Conservation (phyloP, 495 filamentous ascomycete species). For the Ramalina peruviana region DNA sequence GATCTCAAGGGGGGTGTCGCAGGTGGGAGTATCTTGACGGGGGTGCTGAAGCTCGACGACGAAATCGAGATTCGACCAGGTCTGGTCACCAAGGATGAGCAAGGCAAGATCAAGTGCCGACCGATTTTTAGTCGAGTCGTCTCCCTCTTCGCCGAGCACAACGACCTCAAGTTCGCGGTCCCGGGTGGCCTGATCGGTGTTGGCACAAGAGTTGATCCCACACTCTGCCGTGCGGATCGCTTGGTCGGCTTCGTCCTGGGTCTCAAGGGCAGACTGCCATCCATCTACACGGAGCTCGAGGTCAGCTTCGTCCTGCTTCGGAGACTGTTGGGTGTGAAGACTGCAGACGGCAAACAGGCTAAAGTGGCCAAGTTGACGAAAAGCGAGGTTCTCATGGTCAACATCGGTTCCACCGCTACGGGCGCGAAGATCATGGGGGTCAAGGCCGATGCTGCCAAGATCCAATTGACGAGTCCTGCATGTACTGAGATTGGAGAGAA, state of each 20-base stretch:
- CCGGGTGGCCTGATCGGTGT: conserved; percentile 95
- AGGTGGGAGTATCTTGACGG: conserved; percentile 89
- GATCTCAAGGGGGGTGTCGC: conserved; percentile 98
- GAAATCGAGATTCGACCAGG: conserved; percentile 97
- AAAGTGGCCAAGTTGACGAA: conserved; percentile 96
- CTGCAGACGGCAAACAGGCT: conserved; percentile 94
- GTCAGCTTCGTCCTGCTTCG: conserved; percentile 98
- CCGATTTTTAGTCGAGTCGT: conserved; percentile 94
- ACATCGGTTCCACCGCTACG: conserved; percentile 93
- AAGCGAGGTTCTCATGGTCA: conserved; percentile 98
- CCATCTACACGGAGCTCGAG: conserved; percentile 94
- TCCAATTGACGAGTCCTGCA: conserved; percentile 73
- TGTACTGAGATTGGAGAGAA: conserved; percentile 95
- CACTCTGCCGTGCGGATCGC: conserved; percentile 94
- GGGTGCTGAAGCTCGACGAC: conserved; percentile 88
- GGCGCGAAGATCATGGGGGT: conserved; percentile 86
- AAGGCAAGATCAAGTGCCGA: conserved; percentile 87
- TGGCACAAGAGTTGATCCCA: conserved; percentile 91
- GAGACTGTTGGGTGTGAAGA: conserved; percentile 88
- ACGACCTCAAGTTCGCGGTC: conserved; percentile 93
- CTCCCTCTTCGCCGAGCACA: conserved; percentile 90
- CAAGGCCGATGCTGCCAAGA: conserved; percentile 91
- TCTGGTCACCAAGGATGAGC: conserved; percentile 84
- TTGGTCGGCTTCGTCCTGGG: conserved; percentile 96
- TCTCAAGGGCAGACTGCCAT: conserved; percentile 76